Evolutionary conservation across 345 rosid genomes (phyloP).

Genomic region (Pistacia atlantica): DNA sequence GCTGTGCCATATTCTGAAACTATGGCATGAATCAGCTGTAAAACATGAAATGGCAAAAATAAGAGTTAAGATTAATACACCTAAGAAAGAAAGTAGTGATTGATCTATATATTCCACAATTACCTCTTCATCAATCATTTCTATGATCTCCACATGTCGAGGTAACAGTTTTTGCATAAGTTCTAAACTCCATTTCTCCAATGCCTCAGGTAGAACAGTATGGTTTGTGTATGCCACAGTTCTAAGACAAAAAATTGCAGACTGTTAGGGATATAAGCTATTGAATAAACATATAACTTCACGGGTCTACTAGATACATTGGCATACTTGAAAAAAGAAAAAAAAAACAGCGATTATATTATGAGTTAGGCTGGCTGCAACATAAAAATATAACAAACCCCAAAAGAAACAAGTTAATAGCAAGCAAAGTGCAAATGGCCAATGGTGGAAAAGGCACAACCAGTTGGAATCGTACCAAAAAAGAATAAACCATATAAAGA

Average conservation of each 20-base stretch:
- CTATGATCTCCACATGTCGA: slow-evolving; percentile 78
- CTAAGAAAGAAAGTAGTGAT: slow-evolving; percentile 9
- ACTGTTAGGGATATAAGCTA: no score
- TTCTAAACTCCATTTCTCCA: slow-evolving; percentile 90
- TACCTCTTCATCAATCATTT: slow-evolving; percentile 86
- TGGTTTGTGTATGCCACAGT: slow-evolving; percentile 89
- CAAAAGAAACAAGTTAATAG: not conserved
- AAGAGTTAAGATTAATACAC: slow-evolving; percentile 13
- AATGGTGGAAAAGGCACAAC: slow-evolving; percentile 1
- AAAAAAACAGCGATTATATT: not conserved
- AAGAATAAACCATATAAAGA: not conserved
- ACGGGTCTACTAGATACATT: no score
- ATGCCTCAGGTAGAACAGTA: slow-evolving; percentile 82
- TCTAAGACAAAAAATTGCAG: slow-evolving; percentile 28
- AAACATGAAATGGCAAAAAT: slow-evolving; percentile 19
- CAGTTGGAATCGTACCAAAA: not conserved
- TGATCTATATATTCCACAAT: slow-evolving; percentile 22
- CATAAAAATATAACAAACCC: not conserved
- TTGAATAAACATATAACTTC: no score
- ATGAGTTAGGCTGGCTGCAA: not conserved
- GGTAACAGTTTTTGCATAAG: slow-evolving; percentile 78
- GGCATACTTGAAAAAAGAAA: no score
- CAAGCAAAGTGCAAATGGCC: no score
- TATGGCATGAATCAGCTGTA: slow-evolving; percentile 61
- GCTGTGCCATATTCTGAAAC: slow-evolving; percentile 62